These are phyloP conservation scores for Candida methanosorbosa DNA, from an alignment of 805 yeast species.

Conservation along the genomic window DNA sequence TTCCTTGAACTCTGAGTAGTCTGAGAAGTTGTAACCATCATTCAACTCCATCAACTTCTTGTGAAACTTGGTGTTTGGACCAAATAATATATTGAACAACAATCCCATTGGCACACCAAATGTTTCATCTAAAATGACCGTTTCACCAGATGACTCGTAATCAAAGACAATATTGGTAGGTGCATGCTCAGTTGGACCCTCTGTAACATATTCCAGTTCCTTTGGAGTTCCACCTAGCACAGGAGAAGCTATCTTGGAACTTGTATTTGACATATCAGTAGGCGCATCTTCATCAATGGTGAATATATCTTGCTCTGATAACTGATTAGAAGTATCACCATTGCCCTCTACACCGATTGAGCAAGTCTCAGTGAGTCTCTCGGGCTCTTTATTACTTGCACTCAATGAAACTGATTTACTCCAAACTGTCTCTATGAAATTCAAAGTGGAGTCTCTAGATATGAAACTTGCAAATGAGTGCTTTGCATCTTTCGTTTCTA, in stretches of 20 bases:
- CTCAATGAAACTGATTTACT: constrained; percentile 31
- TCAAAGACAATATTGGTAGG: constrained; percentile 45
- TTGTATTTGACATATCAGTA: constrained; percentile 3
- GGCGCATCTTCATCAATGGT: constrained; percentile 24
- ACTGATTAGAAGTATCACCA: background rate
- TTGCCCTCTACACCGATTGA: constrained; percentile 6
- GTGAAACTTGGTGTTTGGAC: constrained; percentile 40
- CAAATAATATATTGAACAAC: constrained; percentile 62
- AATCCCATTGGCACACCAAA: constrained; percentile 72
- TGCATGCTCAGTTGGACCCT: constrained; percentile 59
- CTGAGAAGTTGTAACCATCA: constrained; percentile 38
- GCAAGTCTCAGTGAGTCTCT: constrained; percentile 15
- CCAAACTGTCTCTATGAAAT: constrained; percentile 66
- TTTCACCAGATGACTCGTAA: constrained; percentile 40
- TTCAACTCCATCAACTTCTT: constrained; percentile 29
- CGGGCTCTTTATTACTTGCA: constrained; percentile 14
- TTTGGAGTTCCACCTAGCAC: constrained; percentile 3
- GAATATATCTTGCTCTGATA: constrained; percentile 22
- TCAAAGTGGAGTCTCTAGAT: constrained; percentile 69
- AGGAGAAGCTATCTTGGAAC: background rate
- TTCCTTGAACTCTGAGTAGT: constrained; percentile 26
- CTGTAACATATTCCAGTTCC: constrained; percentile 8
- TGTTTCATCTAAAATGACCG: constrained; percentile 37
- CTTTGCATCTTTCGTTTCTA: constrained; percentile 54
- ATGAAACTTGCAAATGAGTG: constrained; percentile 84